Base-by-base conservation (phyloP, 176 grass and related monocot genomes). In the Chloris gayana region DNA sequence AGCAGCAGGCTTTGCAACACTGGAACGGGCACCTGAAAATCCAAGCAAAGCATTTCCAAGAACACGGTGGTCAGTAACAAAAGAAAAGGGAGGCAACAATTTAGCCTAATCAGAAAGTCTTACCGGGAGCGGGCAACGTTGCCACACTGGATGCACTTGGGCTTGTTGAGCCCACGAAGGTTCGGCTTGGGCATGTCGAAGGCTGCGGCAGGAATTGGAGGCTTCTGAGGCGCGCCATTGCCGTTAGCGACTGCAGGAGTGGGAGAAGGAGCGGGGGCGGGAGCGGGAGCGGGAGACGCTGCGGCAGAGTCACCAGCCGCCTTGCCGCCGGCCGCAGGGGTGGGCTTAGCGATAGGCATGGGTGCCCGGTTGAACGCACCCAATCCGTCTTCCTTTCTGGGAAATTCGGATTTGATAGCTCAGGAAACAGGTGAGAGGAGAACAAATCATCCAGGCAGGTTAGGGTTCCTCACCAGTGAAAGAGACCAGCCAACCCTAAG, bases 61-160 rank as follows among this genome's bases (percentile, higher is more conserved):
- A 44, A 30, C 2, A 53, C 10, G n/a, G 73, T 18, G 6, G 25
- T 2, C 24, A 38, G 38, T 2, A n/a, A 19, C 15, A 62, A 12
- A 77, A 24, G 22, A 22, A 6, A 77, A 15, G 15, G 9, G 1
- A 78, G 68, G 7, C 26, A 65, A 49, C 2, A 57, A 22, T 67
- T 65, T 15, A 32, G 25, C 61, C 29, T 27, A 26, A 60, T 39
- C 63, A 37, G 26, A 21, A 45, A 26, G 30, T 65, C 32, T 74
- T 89, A 99, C 96, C 96, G 86, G n/a, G 96, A 99, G 38, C 96
- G 96, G 46, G 92, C 96, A 38, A 99, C 90, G 77, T 99, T 99
- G 47, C 96, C 96, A 12, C 96, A 99, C 64, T 95, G 88, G 68
- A 95, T 92, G 70, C 96, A 99, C 81, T 95, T 95, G 31, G 96